Base-by-base conservation (phyloP, 306 rosid species). In the Begonia peltatifolia region DNA sequence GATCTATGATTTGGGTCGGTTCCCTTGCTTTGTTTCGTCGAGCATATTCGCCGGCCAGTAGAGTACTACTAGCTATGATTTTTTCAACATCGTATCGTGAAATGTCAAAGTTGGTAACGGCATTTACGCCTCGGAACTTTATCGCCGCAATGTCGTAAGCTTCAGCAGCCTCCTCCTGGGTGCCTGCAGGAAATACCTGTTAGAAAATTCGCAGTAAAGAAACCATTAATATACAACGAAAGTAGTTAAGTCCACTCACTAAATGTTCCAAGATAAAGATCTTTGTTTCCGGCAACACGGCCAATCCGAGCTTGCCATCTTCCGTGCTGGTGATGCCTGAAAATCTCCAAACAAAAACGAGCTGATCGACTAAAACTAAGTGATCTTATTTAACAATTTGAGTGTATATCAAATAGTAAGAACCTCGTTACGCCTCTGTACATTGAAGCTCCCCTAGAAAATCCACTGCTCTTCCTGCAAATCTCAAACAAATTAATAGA, bases 221-320 rank as follows among this genome's bases (percentile, higher is more conserved):
- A n/a, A n/a, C n/a, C n/a, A n/a, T n/a, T n/a, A n/a, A n/a, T n/a
- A n/a, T n/a, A n/a, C n/a, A n/a, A n/a, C n/a, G n/a, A n/a, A n/a
- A n/a, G n/a, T n/a, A n/a, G n/a, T n/a, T n/a, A n/a, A n/a, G n/a
- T 25, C 9, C 41, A 66, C 85, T 72, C 54, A 92, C 99, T 81
- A 78, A 92, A 92, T 47, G 99, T 92, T 18, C 99, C 99, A 14
- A 92, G 96, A 73, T 92, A 92, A 49, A 92, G 92, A 70, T 92
- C 99, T 48, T 92, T 92, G 79, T 92, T 92, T 54, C 99, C 99
- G 11, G 99, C 99, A 14, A 92, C 99, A 50, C 99, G 79, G 64
- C 99, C 99, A 14, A 92, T 92, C 71, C 99, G 76, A 47, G 99
- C 99, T 73, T 92, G 99, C 99, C 99, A 92, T 76, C 99, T 77